phyloP scores from a whole-genome alignment of 2,329 filamentous ascomycete species.

The Fusarium incarnatum region DNA sequence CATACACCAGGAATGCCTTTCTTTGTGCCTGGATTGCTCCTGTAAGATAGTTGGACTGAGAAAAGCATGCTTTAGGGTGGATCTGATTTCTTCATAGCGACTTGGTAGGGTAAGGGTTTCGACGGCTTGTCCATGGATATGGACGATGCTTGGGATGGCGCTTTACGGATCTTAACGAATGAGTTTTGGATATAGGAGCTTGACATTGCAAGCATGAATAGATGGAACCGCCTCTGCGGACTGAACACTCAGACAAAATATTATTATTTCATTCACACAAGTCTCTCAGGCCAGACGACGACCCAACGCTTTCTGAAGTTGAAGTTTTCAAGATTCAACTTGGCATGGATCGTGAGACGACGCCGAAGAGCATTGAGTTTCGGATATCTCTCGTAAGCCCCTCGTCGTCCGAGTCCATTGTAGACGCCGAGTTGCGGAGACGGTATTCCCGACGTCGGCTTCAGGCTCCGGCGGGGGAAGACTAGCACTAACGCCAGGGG shows the following conservation, averaged over 20 bases:
- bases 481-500: slow-evolving; percentile 19
- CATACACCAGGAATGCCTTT: slow-evolving; percentile 31
- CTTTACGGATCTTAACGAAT: slow-evolving; percentile 24
- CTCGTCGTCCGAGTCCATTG: not conserved
- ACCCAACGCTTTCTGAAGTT: not conserved
- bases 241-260: not conserved
- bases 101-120: not conserved
- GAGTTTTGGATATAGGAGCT: slow-evolving; percentile 17
- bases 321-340: not conserved
- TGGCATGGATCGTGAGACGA: not conserved
- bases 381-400: not conserved
- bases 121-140: not conserved
- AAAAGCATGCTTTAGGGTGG: slow-evolving; percentile 1
- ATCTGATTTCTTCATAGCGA: slow-evolving; percentile 5
- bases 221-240: slow-evolving; percentile 5
- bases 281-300: not conserved
- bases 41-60: slow-evolving; percentile 21
- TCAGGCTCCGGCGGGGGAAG: slow-evolving; percentile 3
- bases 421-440: slow-evolving; percentile 4
- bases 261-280: not conserved
- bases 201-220: slow-evolving; percentile 9
- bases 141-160: slow-evolving; percentile 24
- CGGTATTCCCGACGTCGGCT: slow-evolving; percentile 27
- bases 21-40: slow-evolving; percentile 39
- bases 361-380: not conserved